Evolutionary conservation across 148 eudicot species (phyloP), one percentile per base, ranked within the genome.

Genomic region (Amaranthus palmeri): DNA sequence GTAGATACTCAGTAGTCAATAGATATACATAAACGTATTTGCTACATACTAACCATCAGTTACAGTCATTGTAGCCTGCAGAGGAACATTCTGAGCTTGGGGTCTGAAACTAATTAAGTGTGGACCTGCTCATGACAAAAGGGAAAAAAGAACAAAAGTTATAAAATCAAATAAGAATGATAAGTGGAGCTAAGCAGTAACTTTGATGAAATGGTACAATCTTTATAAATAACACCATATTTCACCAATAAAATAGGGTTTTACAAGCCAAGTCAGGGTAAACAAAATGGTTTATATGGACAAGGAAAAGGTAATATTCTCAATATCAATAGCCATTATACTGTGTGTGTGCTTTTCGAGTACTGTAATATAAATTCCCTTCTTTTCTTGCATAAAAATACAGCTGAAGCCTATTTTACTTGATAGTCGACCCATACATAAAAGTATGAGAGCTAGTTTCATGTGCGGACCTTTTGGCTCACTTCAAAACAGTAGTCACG

Each of bases 41-140:
- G 48, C 41, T 36, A 51, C 59, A 62, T 58, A 79, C 92, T 76
- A 71, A 95, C 98, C 98, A 83, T 91, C 97, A 0, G 98, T 95
- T 63, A 95, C 92, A 8, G 97, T 85, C 98, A 95, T 95, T 72
- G 97, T 75, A 51, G 92, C 87, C 81, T 95, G 96, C 72, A 95
- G 71, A 50, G 97, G 86, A 49, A 89, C 96, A 82, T 82, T 82
- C 73, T 82, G 85, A 74, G 96, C 92, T 8, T 84, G 83, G 5
- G 92, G 92, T 77, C 96, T 88, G 86, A 86, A 88, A 80, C 97
- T 88, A 72, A 91, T 88, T 61, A 78, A 65, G 71, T 91, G 98
- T 45, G 97, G 98, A 14, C 97, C 98, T 91, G 87, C 49, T 51
- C 79, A 77, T 25, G 64, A 74, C 51, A 75, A 15, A 77, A 40